These are phyloP conservation scores for Suzukiozyma palmioleophila DNA, from an alignment of 1,139 yeast genomes.

Conservation along the genomic window DNA sequence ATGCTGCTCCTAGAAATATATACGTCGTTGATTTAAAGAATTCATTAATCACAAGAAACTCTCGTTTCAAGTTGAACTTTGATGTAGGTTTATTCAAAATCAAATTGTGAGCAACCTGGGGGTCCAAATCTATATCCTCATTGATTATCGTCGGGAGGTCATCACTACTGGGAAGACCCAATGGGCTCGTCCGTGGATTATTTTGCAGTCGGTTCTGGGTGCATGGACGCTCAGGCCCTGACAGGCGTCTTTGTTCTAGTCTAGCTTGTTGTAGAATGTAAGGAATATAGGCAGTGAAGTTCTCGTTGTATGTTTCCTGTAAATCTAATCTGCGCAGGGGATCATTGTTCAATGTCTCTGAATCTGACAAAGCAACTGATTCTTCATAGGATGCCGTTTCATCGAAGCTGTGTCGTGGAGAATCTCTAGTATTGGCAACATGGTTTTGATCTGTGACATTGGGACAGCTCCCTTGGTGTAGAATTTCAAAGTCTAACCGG, in stretches of 20 bases:
- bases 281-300: conserved; percentile 37
- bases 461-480: neutral
- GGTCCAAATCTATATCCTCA: conserved; percentile 12
- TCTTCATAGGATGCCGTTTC: conserved; percentile 3
- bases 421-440: neutral
- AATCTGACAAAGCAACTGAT: conserved; percentile 18
- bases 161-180: conserved; percentile 10
- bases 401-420: neutral
- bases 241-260: conserved; percentile 6
- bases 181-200: neutral
- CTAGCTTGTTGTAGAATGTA: conserved; percentile 28
- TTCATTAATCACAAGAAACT: conserved; percentile 27
- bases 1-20: conserved; percentile 27
- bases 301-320: conserved; percentile 33
- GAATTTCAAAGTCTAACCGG: neutral
- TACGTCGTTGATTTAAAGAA: conserved; percentile 27
- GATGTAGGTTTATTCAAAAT: conserved; percentile 16
- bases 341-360: conserved; percentile 20
- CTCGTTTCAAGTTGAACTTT: conserved; percentile 25
- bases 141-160: conserved; percentile 21
- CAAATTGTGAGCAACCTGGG: conserved; percentile 2
- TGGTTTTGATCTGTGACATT: too few relatives aligned
- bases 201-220: neutral
- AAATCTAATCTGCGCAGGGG: conserved; percentile 24
- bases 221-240: neutral